Conservation (phyloP, 2,329 filamentous ascomycete genomes). For the Paecilomyces variotii region DNA sequence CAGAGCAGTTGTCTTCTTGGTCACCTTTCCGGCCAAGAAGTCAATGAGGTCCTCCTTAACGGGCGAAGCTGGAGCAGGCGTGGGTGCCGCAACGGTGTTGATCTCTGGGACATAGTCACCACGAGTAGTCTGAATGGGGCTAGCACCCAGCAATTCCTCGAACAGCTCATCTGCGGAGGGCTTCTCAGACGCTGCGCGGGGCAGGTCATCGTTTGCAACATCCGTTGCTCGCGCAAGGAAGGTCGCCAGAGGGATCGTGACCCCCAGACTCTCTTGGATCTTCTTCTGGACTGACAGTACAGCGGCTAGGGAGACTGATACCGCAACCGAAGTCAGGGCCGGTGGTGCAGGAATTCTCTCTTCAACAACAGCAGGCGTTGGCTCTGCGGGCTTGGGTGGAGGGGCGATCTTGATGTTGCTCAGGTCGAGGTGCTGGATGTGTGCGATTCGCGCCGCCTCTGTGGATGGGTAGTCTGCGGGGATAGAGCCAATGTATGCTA, state of each 20-base stretch:
- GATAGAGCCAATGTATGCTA: constrained; percentile 79
- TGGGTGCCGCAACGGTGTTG: constrained; percentile 40
- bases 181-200: constrained; percentile 54
- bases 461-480: constrained; percentile 61
- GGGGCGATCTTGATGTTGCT: constrained; percentile 83
- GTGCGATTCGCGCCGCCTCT: constrained; percentile 62
- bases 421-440: constrained; percentile 78
- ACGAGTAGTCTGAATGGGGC: constrained; percentile 37
- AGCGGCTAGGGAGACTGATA: constrained; percentile 70
- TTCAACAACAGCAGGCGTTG: constrained; percentile 24
- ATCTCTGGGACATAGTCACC: constrained; percentile 68
- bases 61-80: constrained; percentile 25
- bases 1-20: constrained; percentile 23
- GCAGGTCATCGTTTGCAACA: constrained; percentile 80
- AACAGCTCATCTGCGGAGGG: constrained; percentile 78
- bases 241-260: constrained; percentile 73
- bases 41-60: constrained; percentile 74
- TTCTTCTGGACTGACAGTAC: constrained; percentile 75
- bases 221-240: constrained; percentile 81
- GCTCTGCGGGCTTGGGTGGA: constrained; percentile 17
- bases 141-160: constrained; percentile 69
- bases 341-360: constrained; percentile 19
- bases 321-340: constrained; percentile 44
- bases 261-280: constrained; percentile 67
- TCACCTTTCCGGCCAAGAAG: constrained; percentile 53